phyloP scores from a whole-genome alignment of 1,284 basidiomycete genomes.

The Ceratobasidium sp. region DNA sequence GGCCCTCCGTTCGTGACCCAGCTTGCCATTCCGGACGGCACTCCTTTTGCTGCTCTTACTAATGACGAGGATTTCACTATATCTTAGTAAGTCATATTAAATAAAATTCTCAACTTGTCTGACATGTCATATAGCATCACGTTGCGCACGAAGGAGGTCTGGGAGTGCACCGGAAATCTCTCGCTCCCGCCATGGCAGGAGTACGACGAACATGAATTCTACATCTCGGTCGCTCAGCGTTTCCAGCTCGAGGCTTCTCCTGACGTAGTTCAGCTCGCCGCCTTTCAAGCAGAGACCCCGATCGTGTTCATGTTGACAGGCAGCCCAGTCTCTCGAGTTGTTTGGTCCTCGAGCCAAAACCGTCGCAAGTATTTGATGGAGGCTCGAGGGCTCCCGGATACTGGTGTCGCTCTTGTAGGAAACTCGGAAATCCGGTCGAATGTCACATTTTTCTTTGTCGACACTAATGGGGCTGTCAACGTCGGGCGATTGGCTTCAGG shows the following conservation, averaged over 20 bases:
- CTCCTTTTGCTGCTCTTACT: conserved; percentile 2
- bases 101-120: not conserved
- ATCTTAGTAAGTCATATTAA: not conserved
- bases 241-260: not conserved
- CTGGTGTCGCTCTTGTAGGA: not conserved
- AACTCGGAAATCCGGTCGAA: not conserved
- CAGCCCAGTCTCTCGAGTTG: not conserved
- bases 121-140: not conserved
- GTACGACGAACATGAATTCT: not conserved
- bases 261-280: not conserved
- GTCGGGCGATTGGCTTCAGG: not conserved
- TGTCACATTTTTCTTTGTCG: not conserved
- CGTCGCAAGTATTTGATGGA: not conserved
- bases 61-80: not conserved
- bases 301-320: not conserved
- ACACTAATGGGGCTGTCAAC: conserved; percentile 1
- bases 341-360: conserved; percentile 1
- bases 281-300: not conserved
- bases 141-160: not conserved
- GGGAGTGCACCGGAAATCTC: not conserved
- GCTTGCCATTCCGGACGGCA: not conserved
- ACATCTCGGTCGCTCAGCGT: not conserved
- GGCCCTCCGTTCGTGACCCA: not conserved
- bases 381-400: not conserved
- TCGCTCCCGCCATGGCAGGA: not conserved